phyloP scores from a whole-genome alignment of 1,284 basidiomycete genomes.

The Apiotrichum gracile region DNA sequence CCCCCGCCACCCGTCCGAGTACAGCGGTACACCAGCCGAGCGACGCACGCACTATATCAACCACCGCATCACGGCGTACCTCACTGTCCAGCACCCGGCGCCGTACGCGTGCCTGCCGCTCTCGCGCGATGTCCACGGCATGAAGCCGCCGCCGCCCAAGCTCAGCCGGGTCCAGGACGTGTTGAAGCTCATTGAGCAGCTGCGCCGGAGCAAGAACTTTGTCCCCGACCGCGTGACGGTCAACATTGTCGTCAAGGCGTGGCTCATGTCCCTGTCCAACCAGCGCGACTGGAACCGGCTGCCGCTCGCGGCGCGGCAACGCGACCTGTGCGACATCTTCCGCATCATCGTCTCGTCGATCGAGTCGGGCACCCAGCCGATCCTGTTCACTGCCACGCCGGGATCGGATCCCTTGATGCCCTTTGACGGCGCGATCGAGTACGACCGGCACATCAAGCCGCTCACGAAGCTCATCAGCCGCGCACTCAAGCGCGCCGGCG shows the following conservation, averaged over 20 bases:
- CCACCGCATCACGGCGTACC: conserved; percentile 6
- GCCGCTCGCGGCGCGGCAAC: background rate
- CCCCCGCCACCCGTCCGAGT: background rate
- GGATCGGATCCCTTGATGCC: background rate
- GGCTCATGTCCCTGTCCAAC: conserved; percentile 19
- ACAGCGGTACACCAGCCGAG: conserved; percentile 2
- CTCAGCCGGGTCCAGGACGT: conserved; percentile 29
- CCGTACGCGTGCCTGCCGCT: conserved; percentile 1
- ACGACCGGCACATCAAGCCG: conserved; percentile 25
- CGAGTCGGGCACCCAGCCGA: conserved; percentile 3
- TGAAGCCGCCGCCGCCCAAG: background rate
- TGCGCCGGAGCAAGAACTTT: conserved; percentile 30
- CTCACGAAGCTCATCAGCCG: conserved; percentile 26
- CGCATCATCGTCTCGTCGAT: conserved; percentile 8
- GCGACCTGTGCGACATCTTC: conserved; percentile 17
- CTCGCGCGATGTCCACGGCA: background rate
- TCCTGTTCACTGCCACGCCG: background rate
- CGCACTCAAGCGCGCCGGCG: conserved; percentile 24
- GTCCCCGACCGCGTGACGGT: conserved; percentile 38
- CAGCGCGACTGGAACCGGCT: background rate
- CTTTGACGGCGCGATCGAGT: conserved; percentile 12
- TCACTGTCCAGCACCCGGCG: conserved; percentile 5
- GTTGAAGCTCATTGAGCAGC: conserved; percentile 22
- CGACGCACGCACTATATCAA: conserved; percentile 15
- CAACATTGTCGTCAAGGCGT: conserved; percentile 39